A percentile compares a stretch with the other conserved stretches of the same genome.
phyloP scores from a whole-genome alignment of 345 rosid genomes.

The Mallotus nudiflorus region DNA sequence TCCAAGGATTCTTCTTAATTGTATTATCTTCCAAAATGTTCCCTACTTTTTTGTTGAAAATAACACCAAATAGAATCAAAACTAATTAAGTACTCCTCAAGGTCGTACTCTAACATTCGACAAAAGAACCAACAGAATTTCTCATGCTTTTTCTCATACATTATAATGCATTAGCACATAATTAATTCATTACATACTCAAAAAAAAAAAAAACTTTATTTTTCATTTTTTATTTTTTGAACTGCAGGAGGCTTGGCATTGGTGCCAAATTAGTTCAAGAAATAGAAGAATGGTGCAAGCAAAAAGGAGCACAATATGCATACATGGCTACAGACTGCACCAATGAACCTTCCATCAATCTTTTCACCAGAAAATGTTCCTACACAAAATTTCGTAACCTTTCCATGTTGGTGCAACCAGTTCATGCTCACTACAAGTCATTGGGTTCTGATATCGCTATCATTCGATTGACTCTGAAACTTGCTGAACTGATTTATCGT shows the following conservation, averaged over 20 bases:
- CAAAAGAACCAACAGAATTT: neutral
- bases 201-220: no score
- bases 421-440: constrained; percentile 60
- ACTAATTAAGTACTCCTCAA: neutral
- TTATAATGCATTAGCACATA: no score
- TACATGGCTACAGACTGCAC: constrained; percentile 74
- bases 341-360: constrained; percentile 63
- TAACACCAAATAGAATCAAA: neutral
- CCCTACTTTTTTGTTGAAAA: neutral
- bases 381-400: constrained; percentile 62
- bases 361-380: constrained; percentile 53
- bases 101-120: neutral
- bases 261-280: constrained; percentile 54
- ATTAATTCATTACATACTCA: no score
- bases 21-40: constrained; percentile 9
- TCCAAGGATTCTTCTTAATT: neutral
- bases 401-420: constrained; percentile 65
- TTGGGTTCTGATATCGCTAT: constrained; percentile 36
- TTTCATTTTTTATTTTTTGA: no score
- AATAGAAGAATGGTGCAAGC: constrained; percentile 67
- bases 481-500: constrained; percentile 46
- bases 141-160: no score
- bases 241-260: constrained; percentile 65
- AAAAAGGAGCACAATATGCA: constrained; percentile 58
- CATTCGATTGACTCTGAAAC: constrained; percentile 27